phyloP scores from a whole-genome alignment of 1,284 basidiomycete species.

The Porodaedalea pini region DNA sequence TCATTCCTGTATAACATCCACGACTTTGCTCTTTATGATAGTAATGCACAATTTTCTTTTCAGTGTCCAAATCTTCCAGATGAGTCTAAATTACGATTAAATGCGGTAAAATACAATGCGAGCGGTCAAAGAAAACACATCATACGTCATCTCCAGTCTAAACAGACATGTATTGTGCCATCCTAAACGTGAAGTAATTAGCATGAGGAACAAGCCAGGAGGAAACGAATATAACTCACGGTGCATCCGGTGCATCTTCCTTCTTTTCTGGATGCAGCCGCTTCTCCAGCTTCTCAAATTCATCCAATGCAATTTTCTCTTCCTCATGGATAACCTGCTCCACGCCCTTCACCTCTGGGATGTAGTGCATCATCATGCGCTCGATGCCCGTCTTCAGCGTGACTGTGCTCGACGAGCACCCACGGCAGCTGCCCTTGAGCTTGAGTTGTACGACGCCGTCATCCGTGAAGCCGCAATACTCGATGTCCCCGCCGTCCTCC shows the following conservation, averaged over 20 bases:
- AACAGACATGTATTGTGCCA: constrained; percentile 73
- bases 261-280: constrained; percentile 53
- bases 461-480: constrained; percentile 74
- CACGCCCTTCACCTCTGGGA: constrained; percentile 96
- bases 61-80: too few relatives aligned
- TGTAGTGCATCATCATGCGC: constrained; percentile 98
- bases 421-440: constrained; percentile 94
- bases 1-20: not conserved
- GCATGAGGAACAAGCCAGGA: constrained; percentile 8
- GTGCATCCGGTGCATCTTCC: constrained; percentile 35
- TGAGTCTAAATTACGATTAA: not conserved
- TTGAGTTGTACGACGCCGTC: constrained; percentile 68
- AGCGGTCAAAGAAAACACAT: not conserved
- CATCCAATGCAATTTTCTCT: constrained; percentile 82
- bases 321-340: constrained; percentile 95
- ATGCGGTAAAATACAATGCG: constrained; percentile 1
- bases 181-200: constrained; percentile 37
- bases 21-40: not conserved
- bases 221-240: constrained; percentile 34
- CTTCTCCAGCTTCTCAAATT: constrained; percentile 90
- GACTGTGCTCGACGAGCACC: constrained; percentile 89
- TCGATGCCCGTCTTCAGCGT: constrained; percentile 96
- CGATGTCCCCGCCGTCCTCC: constrained; percentile 91
- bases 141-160: constrained; percentile 5
- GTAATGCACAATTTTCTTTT: too few relatives aligned